These are phyloP conservation scores for Leptographium radiaticola DNA, from an alignment of 2,329 filamentous ascomycete genomes.

Conservation along the genomic window DNA sequence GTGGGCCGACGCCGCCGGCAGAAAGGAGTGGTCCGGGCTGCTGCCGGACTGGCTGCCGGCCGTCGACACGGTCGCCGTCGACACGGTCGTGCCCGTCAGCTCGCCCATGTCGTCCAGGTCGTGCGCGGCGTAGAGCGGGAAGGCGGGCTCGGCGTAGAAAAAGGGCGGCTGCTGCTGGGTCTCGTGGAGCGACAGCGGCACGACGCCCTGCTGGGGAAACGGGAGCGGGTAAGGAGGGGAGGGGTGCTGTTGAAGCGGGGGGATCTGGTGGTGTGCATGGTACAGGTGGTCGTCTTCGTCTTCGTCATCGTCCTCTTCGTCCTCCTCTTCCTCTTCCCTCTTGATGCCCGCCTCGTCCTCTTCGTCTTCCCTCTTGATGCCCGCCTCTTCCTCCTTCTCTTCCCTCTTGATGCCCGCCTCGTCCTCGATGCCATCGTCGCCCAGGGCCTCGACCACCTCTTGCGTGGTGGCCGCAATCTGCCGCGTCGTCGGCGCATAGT, in stretches of 20 bases:
- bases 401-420: not conserved
- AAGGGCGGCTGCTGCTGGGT: not conserved
- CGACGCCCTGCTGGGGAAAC: not conserved
- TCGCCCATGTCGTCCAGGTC: not conserved
- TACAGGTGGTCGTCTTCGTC: not conserved
- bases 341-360: not conserved
- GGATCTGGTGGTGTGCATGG: too few species aligned
- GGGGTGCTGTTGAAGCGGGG: not conserved
- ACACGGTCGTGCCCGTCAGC: not conserved
- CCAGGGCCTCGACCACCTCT: conserved; percentile 8
- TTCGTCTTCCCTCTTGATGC: not conserved
- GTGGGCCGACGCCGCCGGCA: not conserved
- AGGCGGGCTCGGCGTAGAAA: not conserved
- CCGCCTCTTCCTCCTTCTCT: not conserved
- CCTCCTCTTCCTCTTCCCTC: not conserved
- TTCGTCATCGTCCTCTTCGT: not conserved
- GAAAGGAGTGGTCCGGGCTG: conserved; percentile 8
- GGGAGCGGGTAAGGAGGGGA: not conserved
- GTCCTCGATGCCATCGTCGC: not conserved
- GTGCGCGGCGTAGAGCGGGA: not conserved
- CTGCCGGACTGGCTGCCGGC: conserved; percentile 6
- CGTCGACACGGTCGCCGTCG: not conserved
- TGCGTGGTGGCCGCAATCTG: conserved; percentile 9
- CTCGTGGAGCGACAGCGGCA: not conserved
- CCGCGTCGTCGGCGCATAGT: conserved; percentile 11